These are phyloP conservation scores for Lumnitzera littorea DNA, from an alignment of 345 rosid genomes.

Conservation along the genomic window DNA sequence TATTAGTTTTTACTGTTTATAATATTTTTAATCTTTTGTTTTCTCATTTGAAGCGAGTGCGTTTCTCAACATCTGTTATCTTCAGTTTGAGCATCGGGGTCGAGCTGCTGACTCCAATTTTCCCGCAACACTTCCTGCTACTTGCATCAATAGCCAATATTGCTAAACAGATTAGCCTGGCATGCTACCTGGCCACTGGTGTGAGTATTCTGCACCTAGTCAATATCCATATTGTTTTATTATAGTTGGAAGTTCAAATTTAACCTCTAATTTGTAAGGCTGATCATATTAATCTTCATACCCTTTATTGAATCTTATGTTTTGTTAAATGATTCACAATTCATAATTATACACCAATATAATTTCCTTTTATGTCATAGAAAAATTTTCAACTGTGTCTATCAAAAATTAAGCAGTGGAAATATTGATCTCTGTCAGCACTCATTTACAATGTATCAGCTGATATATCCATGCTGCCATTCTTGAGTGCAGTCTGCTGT, in stretches of 20 bases:
- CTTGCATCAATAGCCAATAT: constrained; percentile 77
- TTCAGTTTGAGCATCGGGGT: constrained; percentile 88
- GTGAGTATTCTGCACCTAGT: constrained; percentile 39
- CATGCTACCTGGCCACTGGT: constrained; percentile 76
- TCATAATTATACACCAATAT: too few species aligned
- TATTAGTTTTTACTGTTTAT: not conserved
- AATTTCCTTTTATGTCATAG: too few species aligned
- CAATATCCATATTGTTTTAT: not conserved
- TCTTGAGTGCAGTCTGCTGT: constrained; percentile 51
- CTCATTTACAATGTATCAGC: not conserved
- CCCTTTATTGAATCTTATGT: not conserved
- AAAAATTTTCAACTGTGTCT: too few species aligned
- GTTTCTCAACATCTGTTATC: constrained; percentile 73
- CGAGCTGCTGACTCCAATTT: constrained; percentile 75
- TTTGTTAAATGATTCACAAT: too few species aligned
- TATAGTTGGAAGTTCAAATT: not conserved
- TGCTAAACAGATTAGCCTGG: constrained; percentile 91
- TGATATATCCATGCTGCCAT: not conserved
- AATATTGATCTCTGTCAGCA: not conserved
- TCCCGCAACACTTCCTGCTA: constrained; percentile 73
- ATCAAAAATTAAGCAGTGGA: not conserved
- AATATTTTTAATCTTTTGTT: constrained; percentile 5
- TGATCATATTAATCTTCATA: not conserved
- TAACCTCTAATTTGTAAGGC: too few species aligned
- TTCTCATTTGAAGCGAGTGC: constrained; percentile 52